phyloP scores from a whole-genome alignment of 2,329 filamentous ascomycete species.

The Neonectria coccinea region DNA sequence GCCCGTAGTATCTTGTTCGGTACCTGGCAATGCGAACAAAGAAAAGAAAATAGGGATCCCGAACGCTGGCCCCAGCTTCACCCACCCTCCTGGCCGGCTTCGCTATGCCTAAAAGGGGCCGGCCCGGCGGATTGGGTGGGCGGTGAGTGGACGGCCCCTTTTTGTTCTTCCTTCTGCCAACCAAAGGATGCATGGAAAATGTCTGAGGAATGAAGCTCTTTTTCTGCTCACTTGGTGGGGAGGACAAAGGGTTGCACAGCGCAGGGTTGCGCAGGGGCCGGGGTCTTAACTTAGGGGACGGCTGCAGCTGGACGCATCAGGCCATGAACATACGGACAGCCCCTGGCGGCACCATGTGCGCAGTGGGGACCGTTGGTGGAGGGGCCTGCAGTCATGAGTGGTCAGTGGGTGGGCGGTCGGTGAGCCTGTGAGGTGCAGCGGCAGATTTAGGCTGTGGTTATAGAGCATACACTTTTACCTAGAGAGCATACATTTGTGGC shows the following conservation, averaged over 20 bases:
- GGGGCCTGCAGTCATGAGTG: not conserved
- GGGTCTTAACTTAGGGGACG: slow-evolving; percentile 29
- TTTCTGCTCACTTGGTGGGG: slow-evolving; percentile 2
- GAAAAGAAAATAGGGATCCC: slow-evolving; percentile 9
- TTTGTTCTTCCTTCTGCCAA: slow-evolving; percentile 33
- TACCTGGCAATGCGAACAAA: not conserved
- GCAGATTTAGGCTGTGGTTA: too few species aligned
- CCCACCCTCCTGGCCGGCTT: not conserved
- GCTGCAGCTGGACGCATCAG: slow-evolving; percentile 34
- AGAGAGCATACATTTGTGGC: too few species aligned
- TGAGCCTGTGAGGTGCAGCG: too few species aligned
- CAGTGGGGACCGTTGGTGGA: slow-evolving; percentile 18
- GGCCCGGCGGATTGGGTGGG: slow-evolving; percentile 37
- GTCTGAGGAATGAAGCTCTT: slow-evolving; percentile 11
- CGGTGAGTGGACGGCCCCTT: slow-evolving; percentile 32
- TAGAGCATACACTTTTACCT: too few species aligned
- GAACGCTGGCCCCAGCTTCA: slow-evolving; percentile 20
- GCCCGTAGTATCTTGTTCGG: not conserved
- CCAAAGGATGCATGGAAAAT: slow-evolving; percentile 12
- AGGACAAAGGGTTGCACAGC: slow-evolving; percentile 27
- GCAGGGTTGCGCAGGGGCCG: slow-evolving; percentile 22
- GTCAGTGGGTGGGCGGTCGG: too few species aligned
- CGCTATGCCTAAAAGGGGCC: slow-evolving; percentile 15
- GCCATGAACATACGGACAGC: slow-evolving; percentile 33
- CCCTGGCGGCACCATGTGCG: slow-evolving; percentile 38